Conservation (phyloP, 2,329 filamentous ascomycete species). For the Diaporthe batatas region DNA sequence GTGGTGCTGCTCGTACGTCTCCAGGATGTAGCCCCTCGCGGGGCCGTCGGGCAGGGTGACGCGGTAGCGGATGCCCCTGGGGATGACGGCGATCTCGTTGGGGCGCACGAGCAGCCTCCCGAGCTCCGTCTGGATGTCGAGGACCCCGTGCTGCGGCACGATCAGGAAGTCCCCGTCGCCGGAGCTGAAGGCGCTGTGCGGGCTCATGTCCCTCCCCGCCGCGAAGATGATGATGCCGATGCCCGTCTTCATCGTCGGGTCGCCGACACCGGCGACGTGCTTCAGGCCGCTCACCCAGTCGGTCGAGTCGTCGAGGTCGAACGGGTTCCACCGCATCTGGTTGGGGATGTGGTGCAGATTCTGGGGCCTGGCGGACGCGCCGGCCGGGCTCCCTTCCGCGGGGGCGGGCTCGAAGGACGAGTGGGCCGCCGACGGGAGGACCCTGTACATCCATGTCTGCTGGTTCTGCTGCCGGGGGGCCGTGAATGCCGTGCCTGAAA, state of each 20-base stretch:
- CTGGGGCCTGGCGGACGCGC: constrained; percentile 45
- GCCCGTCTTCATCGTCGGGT: constrained; percentile 82
- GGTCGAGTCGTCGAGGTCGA: constrained; percentile 71
- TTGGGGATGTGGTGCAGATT: constrained; percentile 83
- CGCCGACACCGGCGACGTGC: constrained; percentile 82
- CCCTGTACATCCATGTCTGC: constrained; percentile 80
- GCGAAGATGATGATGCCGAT: constrained; percentile 86
- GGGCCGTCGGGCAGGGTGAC: constrained; percentile 74
- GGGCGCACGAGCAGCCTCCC: constrained; percentile 81
- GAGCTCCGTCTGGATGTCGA: constrained; percentile 84
- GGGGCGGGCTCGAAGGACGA: constrained; percentile 63
- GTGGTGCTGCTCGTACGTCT: constrained; percentile 77
- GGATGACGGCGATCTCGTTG: constrained; percentile 83
- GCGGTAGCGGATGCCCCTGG: constrained; percentile 79
- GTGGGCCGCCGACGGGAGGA: constrained; percentile 72
- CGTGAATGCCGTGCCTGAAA: constrained; percentile 80
- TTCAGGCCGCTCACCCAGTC: constrained; percentile 72
- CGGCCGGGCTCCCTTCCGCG: constrained; percentile 42
- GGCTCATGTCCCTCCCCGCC: constrained; percentile 81
- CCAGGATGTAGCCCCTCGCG: constrained; percentile 80
- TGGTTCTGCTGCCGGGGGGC: constrained; percentile 77
- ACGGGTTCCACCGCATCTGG: constrained; percentile 83
- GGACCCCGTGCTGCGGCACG: constrained; percentile 78
- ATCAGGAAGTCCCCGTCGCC: constrained; percentile 85
- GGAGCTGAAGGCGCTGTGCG: constrained; percentile 83